A percentile compares a stretch with the other conserved stretches of the same genome.
Conservation (phyloP, 192 early-diverging fungal genomes). For the Entomortierella lignicola region DNA sequence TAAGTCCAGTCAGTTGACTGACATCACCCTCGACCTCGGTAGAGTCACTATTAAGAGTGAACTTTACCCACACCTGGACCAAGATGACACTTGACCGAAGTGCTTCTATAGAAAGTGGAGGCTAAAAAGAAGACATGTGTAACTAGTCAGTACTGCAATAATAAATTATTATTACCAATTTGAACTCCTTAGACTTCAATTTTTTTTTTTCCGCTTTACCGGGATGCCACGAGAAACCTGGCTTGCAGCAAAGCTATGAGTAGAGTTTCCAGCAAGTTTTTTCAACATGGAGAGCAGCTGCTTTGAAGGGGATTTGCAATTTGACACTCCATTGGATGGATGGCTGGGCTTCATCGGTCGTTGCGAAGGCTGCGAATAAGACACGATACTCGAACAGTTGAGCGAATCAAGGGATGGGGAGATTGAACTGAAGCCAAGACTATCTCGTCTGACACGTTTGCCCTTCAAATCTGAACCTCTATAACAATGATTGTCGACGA, state of each 20-base stretch:
- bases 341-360: not conserved
- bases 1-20: not conserved
- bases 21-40: not conserved
- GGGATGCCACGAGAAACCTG: constrained; percentile 38
- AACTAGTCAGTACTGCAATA: not conserved
- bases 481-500: not conserved
- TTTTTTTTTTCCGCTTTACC: constrained; percentile 2
- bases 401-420: constrained; percentile 25
- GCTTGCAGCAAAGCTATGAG: constrained; percentile 15
- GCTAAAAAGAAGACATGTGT: constrained; percentile 1
- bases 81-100: constrained; percentile 18
- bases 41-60: not conserved
- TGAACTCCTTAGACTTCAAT: not conserved
- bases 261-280: constrained; percentile 6
- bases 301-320: constrained; percentile 1
- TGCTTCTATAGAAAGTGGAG: constrained; percentile 24
- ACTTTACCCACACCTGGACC: constrained; percentile 17
- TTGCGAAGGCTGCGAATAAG: constrained; percentile 29
- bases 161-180: constrained; percentile 1
- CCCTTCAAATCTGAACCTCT: constrained; percentile 12
- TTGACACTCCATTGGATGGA: not conserved
- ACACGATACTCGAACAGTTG: constrained; percentile 30
- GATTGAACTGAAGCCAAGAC: not conserved
- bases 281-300: constrained; percentile 7
- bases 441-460: constrained; percentile 7